Evolutionary conservation across 305 asterid genomes (phyloP), one percentile per base, ranked within the genome.

Genomic region (Plantago coronopus): DNA sequence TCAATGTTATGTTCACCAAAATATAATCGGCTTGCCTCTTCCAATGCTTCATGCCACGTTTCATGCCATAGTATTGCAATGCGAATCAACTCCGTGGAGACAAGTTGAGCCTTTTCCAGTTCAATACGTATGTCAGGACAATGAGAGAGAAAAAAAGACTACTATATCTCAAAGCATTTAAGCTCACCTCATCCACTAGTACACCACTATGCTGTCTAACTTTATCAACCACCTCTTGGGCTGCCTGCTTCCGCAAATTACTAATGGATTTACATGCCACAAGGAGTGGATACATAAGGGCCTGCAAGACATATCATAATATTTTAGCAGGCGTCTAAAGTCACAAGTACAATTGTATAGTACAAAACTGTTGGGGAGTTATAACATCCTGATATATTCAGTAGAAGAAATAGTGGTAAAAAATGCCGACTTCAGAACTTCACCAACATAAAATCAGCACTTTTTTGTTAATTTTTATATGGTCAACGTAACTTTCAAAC

Each of bases 11-110:
- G 97, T 74, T 94, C 99, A 59, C 99, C 99, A 65, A 94, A 94
- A 75, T 90, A 94, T 64, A 94, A 70, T 68, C 99, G 99, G 65
- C 97, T 90, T 9, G 99, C 99, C 83, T 94, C 97, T 81, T 94
- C 99, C 70, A 94, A 74, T 55, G 88, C 97, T 76, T 90, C 97
- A 59, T 94, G 99, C 99, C 97, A 94, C 96, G 81, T 79, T 81
- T 94, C 99, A 80, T 94, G 99, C 99, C 97, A 94, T 66, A 94
- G 93, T 76, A 94, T 94, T 57, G 99, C 97, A 61, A 94, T 96
- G 74, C 99, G 87, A 60, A 94, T 90, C 83, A 94, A 85, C 87
- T 94, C 99, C 66, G 79, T 81, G 17, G 99, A 94, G 59, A 94
- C 96, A 54, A 94, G 99, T 88, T 90, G 97, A 54, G 99, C 99